Percentiles rank a stretch among this genome's conserved stretches.
Conservation (phyloP, 1,139 yeast species). For the Debaryomyces sp. region DNA sequence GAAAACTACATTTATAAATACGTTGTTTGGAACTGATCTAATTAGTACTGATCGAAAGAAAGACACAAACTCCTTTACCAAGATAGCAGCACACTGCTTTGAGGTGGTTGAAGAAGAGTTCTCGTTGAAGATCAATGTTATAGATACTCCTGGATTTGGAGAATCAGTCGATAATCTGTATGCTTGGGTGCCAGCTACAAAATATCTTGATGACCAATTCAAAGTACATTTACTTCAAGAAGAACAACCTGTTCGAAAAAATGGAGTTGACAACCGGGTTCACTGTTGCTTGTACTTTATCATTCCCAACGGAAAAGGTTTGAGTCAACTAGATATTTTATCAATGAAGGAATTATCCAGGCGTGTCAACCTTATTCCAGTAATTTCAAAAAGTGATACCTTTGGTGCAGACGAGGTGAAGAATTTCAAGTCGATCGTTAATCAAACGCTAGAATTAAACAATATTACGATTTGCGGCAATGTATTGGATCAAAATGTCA, state of each 20-base stretch:
- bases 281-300: constrained; percentile 80
- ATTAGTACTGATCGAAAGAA: neutral
- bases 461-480: constrained; percentile 61
- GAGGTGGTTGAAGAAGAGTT: constrained; percentile 55
- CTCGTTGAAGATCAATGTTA: constrained; percentile 48
- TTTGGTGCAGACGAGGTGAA: constrained; percentile 47
- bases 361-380: constrained; percentile 74
- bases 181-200: constrained; percentile 60
- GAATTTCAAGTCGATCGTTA: constrained; percentile 48
- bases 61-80: constrained; percentile 24
- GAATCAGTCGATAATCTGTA: constrained; percentile 43
- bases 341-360: constrained; percentile 68
- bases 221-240: constrained; percentile 61
- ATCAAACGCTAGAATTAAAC: constrained; percentile 45
- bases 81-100: constrained; percentile 39
- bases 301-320: constrained; percentile 54
- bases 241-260: constrained; percentile 66
- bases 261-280: constrained; percentile 58
- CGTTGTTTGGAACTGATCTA: constrained; percentile 35
- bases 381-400: constrained; percentile 76
- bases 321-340: constrained; percentile 62
- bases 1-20: constrained; percentile 77
- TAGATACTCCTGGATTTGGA: constrained; percentile 44
- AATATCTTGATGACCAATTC: constrained; percentile 65
- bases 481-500: constrained; percentile 43